Evolutionary conservation across 2,329 filamentous ascomycete genomes (phyloP).

Genomic region (Microdochium paspali): DNA sequence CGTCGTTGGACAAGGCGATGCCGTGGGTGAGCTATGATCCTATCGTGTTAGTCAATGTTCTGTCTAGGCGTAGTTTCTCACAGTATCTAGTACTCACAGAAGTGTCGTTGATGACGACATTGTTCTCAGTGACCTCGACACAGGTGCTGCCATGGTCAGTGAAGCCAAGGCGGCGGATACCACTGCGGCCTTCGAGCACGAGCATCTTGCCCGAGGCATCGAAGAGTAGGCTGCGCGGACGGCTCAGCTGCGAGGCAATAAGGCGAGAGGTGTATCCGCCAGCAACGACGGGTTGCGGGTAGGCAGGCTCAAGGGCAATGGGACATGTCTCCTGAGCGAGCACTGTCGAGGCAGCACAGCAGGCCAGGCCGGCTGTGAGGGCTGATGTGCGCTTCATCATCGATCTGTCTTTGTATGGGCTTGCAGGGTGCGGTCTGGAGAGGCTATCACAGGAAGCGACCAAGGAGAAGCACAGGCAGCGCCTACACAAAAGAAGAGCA

Average conservation of each 20-base stretch:
- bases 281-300: conserved; percentile 17
- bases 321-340: conserved; percentile 8
- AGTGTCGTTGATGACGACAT: conserved; percentile 14
- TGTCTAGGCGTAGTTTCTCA: too few relatives aligned
- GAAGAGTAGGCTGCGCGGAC: conserved; percentile 22
- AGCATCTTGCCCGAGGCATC: conserved; percentile 27
- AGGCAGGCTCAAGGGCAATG: conserved; percentile 12
- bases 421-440: too few relatives aligned
- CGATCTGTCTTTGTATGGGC: neutral
- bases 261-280: conserved; percentile 8
- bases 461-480: too few relatives aligned
- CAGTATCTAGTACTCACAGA: too few relatives aligned
- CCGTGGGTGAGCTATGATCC: conserved; percentile 41
- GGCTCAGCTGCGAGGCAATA: conserved; percentile 9
- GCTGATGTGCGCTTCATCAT: neutral
- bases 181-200: conserved; percentile 19
- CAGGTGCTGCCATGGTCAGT: conserved; percentile 16
- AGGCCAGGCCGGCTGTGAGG: neutral
- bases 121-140: conserved; percentile 18
- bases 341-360: neutral
- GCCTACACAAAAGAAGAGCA: too few relatives aligned
- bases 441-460: too few relatives aligned
- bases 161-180: conserved; percentile 23
- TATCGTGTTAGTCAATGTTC: too few relatives aligned
- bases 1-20: conserved; percentile 41